Base-by-base conservation (phyloP, 1,284 basidiomycete genomes). In the Termitomyces sp. region DNA sequence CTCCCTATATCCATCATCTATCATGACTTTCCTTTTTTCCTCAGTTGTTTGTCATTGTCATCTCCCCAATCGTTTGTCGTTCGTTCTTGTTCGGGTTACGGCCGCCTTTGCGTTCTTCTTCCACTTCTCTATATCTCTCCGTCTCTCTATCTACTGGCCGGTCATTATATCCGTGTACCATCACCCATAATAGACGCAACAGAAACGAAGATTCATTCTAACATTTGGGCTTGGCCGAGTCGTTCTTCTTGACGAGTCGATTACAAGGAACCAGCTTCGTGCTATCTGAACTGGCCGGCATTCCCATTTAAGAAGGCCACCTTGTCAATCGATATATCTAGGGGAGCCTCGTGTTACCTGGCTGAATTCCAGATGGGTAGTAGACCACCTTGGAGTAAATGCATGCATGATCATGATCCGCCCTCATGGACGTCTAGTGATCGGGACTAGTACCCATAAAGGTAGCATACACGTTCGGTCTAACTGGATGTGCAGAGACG, bases 111-210 rank as follows among this genome's bases (percentile, higher is more conserved):
- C 38, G 52, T 39, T 54, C 15, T 34, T 36, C 41, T 41, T 47
- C 36, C 24, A 40, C 42, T 43, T 58, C 43, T 50, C 31, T 60
- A 45, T 36, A 52, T 53, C 43, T 56, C 50, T 57, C 30, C 48
- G 47, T 52, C 45, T 61, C 34, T 52, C 54, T 62, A 62, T 55
- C 54, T 62, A 62, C 53, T 49, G 61, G 46, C 57, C 36, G 54
- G 54, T 54, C 59, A 38, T 48, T 54, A 60, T 62, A 58, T 60
- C 58, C 59, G 50, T 61, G 60, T 61, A 61, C 42, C 54, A 62
- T 53, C 60, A 61, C 40, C 53, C 51, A 38, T 55, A 56, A 58
- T 54, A 61, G 61, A 62, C 53, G 55, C 61, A 45, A 56, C 58
- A 56, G 50, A 56, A 61, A 54, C 43, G 47, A 56, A 59, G 30